Evolutionary conservation across 139 green algal species (phyloP), one percentile per base, ranked within the genome.

Genomic region (Tetradesmus lagerheimii): DNA sequence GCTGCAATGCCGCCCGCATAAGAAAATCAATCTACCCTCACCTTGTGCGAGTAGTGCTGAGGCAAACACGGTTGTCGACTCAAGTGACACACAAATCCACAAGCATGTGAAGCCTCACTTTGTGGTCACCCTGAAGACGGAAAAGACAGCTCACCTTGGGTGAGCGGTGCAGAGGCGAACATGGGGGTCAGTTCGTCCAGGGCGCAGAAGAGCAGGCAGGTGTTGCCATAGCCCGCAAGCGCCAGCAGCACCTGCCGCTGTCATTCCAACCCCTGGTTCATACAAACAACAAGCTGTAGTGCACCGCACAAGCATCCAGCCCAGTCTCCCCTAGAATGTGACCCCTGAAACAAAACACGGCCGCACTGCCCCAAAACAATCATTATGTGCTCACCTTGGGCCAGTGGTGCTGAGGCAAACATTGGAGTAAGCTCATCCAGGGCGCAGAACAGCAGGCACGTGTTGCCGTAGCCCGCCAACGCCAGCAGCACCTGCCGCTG

Each of bases 391-490:
- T 20, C 81, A 77, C 95, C 94, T 57, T 93, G 43, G 0, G 47
- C 14, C 14, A 89, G 18, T 1, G 93, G 93, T 29, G 95, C 94
- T 11, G 93, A 94, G 11, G 93, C 95, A 81, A 91, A 97, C 78
- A 97, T 92, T 25, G 96, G 96, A 4, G 94, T 87, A n/a, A 96
- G 74, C 91, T 97, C 93, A 75, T 95, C 93, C 38, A 96, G 38
- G 0, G 94, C 82, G 75, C 92, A 96, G 76, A 93, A 96, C 39
- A 96, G 37, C 29, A 96, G 93, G 37, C 93, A 92, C 1, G 90
- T 92, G 15, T 85, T 74, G 35, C 91, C 93, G 83, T 96, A 97
- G 47, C 92, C 95, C 31, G 88, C 2, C 2, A 97, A 88, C 0
- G 88, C 86, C 11, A 93, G 82, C 25, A 93, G 37, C 23, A 97